phyloP scores from a whole-genome alignment of 805 yeast species.

The Danielozyma ontarioensis region DNA sequence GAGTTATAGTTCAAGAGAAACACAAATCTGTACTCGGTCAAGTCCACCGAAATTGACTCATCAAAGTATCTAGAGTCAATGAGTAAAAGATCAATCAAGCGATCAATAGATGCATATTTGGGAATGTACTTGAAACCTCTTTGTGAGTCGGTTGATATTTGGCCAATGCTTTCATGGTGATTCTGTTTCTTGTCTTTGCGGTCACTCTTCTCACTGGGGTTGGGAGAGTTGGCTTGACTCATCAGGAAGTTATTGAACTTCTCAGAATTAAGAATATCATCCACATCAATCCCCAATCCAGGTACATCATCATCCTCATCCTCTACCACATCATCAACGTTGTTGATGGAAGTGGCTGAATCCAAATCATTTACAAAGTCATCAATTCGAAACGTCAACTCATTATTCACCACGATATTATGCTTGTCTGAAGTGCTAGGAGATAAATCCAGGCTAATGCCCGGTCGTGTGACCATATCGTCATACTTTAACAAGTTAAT shows the following conservation, averaged over 20 bases:
- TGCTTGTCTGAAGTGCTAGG: too few species aligned
- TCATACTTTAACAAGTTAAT: constrained; percentile 31
- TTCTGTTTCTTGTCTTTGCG: not conserved
- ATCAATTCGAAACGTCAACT: constrained; percentile 31
- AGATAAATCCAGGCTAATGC: too few species aligned
- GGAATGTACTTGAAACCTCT: constrained; percentile 24
- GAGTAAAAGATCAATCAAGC: constrained; percentile 74
- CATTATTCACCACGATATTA: constrained; percentile 23
- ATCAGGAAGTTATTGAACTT: constrained; percentile 27
- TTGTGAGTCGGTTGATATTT: not conserved
- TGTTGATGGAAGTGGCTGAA: constrained; percentile 8
- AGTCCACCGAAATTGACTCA: constrained; percentile 26
- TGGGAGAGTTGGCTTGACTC: constrained; percentile 10
- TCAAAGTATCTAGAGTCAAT: constrained; percentile 60
- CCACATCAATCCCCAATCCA: constrained; percentile 40
- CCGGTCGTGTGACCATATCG: constrained; percentile 18
- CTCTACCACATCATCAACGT: constrained; percentile 7
- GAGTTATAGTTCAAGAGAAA: constrained; percentile 38
- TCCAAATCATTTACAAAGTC: constrained; percentile 29
- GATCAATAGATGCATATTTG: constrained; percentile 60
- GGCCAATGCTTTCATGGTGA: not conserved
- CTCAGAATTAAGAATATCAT: constrained; percentile 36
- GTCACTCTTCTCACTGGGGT: constrained; percentile 3
- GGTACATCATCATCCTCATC: constrained; percentile 33
- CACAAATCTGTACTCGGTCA: constrained; percentile 37